phyloP scores from a whole-genome alignment of 2,329 filamentous ascomycete species.

The Sporothrix luriei region DNA sequence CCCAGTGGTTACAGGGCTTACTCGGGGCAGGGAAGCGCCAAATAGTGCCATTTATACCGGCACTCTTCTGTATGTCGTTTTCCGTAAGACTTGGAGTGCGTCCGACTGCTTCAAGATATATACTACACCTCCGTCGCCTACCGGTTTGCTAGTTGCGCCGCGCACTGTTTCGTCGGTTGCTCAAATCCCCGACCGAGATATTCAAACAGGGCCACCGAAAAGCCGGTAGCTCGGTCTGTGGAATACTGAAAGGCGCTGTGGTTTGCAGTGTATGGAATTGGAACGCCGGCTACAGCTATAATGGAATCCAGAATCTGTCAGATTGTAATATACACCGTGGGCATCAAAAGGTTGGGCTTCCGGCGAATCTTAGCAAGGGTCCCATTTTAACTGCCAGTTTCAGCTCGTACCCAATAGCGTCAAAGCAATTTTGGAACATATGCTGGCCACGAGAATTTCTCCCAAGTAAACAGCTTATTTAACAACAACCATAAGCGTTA shows the following conservation, averaged over 20 bases:
- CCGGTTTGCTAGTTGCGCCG: neutral
- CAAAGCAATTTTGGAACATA: neutral
- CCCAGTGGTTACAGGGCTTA: neutral
- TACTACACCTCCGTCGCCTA: neutral
- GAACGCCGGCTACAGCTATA: neutral
- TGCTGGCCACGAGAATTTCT: neutral
- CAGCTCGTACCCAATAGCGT: constrained; percentile 10
- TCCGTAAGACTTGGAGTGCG: neutral
- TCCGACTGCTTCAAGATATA: neutral
- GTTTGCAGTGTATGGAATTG: constrained; percentile 11
- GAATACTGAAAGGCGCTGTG: too few species aligned
- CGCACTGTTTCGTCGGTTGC: neutral
- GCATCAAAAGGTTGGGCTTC: neutral
- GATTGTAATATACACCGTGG: neutral
- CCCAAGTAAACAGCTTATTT: neutral
- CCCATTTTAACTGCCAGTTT: constrained; percentile 5
- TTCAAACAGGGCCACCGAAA: neutral
- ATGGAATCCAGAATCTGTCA: neutral
- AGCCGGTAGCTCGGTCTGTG: neutral
- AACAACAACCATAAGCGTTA: neutral
- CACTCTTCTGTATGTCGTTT: neutral
- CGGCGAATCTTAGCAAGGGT: neutral
- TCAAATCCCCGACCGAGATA: neutral
- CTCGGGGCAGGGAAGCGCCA: neutral
- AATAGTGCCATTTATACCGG: neutral